A percentile compares a stretch with the other conserved stretches of the same genome.
Evolutionary conservation across 2,329 filamentous ascomycete genomes (phyloP).

Genomic region (Gliomastix tumulicola): DNA sequence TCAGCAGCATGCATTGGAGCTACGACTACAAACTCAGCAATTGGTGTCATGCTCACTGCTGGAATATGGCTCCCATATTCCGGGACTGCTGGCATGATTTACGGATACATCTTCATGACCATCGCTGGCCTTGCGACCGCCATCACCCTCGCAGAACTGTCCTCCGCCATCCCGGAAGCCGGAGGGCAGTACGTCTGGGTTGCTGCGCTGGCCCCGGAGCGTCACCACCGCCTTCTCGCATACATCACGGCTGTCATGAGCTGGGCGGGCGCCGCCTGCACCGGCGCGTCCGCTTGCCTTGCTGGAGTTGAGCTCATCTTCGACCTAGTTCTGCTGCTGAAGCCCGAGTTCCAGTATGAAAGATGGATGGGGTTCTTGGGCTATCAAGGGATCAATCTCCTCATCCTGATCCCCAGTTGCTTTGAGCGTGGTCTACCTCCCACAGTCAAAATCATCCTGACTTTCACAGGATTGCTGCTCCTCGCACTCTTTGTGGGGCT

Average conservation of each 20-base stretch:
- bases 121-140: neutral
- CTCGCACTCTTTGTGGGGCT: neutral
- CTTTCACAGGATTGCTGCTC: neutral
- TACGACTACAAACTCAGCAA: neutral
- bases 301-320: neutral
- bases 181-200: neutral
- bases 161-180: no score
- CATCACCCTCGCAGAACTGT: no score
- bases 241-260: neutral
- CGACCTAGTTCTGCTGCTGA: no score
- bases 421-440: neutral
- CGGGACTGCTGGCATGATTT: no score
- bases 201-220: neutral
- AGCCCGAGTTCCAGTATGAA: neutral
- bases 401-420: neutral
- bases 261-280: neutral
- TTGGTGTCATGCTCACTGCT: neutral
- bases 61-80: no score
- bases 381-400: neutral
- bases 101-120: neutral
- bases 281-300: no score
- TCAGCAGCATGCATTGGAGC: neutral
- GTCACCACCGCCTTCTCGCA: neutral
- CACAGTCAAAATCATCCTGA: neutral
- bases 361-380: neutral